A percentile compares a stretch with the other conserved stretches of the same genome.
phyloP scores from a whole-genome alignment of 805 yeast genomes.

The Metschnikowia kunwiensis region DNA sequence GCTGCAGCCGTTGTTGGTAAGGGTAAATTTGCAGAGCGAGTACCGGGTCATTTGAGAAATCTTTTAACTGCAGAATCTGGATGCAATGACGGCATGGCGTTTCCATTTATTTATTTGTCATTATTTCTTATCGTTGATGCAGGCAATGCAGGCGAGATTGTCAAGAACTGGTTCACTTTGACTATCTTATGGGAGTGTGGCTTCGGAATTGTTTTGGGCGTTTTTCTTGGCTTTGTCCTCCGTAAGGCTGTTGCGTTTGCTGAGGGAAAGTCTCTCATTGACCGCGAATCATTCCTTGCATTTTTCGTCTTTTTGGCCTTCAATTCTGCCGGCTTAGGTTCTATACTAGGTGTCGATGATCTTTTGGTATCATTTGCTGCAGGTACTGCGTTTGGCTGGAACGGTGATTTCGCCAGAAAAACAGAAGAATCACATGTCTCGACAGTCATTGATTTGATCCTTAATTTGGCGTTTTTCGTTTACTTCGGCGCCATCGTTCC shows the following conservation, averaged over 20 bases:
- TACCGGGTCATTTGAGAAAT: constrained; percentile 89
- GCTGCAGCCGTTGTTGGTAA: constrained; percentile 96
- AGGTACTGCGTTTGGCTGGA: constrained; percentile 93
- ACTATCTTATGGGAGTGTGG: constrained; percentile 80
- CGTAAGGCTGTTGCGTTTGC: constrained; percentile 73
- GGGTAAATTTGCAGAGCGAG: constrained; percentile 86
- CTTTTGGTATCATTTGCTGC: constrained; percentile 86
- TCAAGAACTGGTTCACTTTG: constrained; percentile 75
- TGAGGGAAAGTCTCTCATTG: constrained; percentile 65
- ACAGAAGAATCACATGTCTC: constrained; percentile 87
- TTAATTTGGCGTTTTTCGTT: constrained; percentile 83
- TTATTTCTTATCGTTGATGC: constrained; percentile 63
- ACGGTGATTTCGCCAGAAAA: constrained; percentile 78
- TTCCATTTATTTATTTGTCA: constrained; percentile 78
- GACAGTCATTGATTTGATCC: constrained; percentile 79
- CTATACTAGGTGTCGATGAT: constrained; percentile 86
- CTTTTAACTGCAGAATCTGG: constrained; percentile 83
- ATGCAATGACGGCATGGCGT: constrained; percentile 95
- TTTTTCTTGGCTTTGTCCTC: constrained; percentile 65
- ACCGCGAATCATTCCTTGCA: constrained; percentile 84
- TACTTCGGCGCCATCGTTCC: constrained; percentile 91
- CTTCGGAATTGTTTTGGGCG: constrained; percentile 75
- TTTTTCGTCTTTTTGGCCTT: constrained; percentile 79
- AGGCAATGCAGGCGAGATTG: constrained; percentile 63
- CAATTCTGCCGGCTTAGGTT: constrained; percentile 85